phyloP scores from a whole-genome alignment of 2,329 filamentous ascomycete species.

The Aspergillus intermedius region DNA sequence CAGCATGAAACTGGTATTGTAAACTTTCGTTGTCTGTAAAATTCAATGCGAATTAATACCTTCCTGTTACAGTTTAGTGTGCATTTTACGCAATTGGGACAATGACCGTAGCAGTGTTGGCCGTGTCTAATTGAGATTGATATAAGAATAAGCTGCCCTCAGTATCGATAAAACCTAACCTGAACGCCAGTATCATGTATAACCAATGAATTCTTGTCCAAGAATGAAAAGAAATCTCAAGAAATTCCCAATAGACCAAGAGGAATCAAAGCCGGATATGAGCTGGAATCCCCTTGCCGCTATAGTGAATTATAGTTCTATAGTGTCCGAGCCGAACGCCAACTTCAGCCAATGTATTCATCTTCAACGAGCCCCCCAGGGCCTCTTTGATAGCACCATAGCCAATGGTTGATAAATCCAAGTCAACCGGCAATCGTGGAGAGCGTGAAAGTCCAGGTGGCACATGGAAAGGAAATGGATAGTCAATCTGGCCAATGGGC shows the following conservation, averaged over 20 bases:
- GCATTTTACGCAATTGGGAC: neutral
- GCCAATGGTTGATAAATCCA: slow-evolving; percentile 69
- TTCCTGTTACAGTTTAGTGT: neutral
- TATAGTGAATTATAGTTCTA: slow-evolving; percentile 65
- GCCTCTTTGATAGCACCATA: slow-evolving; percentile 76
- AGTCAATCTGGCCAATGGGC: slow-evolving; percentile 68
- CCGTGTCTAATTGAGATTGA: neutral
- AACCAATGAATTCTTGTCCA: neutral
- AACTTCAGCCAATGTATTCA: slow-evolving; percentile 72
- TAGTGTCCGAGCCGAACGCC: slow-evolving; percentile 69
- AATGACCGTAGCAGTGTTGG: neutral
- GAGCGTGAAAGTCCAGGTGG: slow-evolving; percentile 66
- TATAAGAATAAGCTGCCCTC: neutral
- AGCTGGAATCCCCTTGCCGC: slow-evolving; percentile 64
- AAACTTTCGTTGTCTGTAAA: neutral
- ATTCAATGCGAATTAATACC: neutral
- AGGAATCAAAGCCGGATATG: neutral
- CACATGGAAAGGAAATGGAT: slow-evolving; percentile 67
- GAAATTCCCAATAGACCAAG: slow-evolving; percentile 1
- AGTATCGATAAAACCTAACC: neutral
- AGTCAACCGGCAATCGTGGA: slow-evolving; percentile 73
- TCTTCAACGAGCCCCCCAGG: slow-evolving; percentile 68
- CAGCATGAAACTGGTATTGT: slow-evolving; percentile 1
- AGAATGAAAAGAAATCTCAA: slow-evolving; percentile 1
- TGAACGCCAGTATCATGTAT: neutral